A percentile compares a stretch with the other conserved stretches of the same genome.
Evolutionary conservation across 108 stramenopile genomes (phyloP).

Genomic region (Cylindrotheca fusiformis): DNA sequence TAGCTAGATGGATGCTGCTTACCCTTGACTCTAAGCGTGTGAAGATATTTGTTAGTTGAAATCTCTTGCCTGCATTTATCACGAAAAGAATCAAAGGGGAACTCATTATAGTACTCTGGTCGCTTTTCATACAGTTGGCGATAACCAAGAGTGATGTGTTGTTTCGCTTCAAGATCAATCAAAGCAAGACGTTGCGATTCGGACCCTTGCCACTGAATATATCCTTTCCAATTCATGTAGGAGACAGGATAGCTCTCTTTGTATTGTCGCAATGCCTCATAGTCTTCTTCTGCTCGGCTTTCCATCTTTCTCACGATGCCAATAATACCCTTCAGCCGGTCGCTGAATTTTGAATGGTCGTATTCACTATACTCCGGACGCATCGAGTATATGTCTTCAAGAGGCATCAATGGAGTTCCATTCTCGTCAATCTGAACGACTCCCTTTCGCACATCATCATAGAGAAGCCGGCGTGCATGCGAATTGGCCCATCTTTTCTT

Average conservation of each 20-base stretch:
- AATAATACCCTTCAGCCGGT: neutral
- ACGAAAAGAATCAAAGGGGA: neutral
- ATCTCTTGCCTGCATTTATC: slow-evolving; percentile 11
- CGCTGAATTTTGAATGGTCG: neutral
- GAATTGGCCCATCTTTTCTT: slow-evolving; percentile 4
- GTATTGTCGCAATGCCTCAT: neutral
- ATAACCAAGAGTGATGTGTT: neutral
- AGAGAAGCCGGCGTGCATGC: slow-evolving; percentile 1
- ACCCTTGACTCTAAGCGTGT: slow-evolving; percentile 9
- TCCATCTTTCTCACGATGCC: neutral
- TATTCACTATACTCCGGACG: slow-evolving; percentile 9
- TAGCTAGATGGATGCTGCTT: too few species aligned
- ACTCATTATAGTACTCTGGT: slow-evolving; percentile 3
- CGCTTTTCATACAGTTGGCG: neutral
- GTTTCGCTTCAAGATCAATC: slow-evolving; percentile 1
- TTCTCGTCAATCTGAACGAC: neutral
- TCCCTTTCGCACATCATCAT: neutral
- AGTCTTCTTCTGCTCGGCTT: neutral
- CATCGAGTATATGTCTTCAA: slow-evolving; percentile 7
- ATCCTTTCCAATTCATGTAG: neutral
- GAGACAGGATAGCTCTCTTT: slow-evolving; percentile 4
- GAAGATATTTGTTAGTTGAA: slow-evolving; percentile 9
- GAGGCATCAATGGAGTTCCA: neutral
- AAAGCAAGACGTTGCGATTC: neutral
- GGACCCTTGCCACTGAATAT: slow-evolving; percentile 24